Base-by-base conservation (phyloP, 306 rosid genomes). In the Acacia melanoxylon region DNA sequence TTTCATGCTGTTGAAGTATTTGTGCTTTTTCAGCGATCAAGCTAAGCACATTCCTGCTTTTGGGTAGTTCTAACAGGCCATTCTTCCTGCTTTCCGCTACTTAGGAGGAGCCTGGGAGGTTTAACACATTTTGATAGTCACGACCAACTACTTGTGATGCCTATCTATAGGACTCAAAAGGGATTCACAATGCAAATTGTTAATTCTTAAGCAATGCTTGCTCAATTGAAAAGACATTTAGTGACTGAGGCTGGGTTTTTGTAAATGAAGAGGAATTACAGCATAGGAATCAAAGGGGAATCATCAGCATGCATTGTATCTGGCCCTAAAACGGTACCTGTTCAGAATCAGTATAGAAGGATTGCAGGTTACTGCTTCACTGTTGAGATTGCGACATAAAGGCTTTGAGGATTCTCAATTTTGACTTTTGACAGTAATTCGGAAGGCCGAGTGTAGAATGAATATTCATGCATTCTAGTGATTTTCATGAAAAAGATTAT, bases 301-400 rank as follows among this genome's bases (percentile, higher is more conserved):
- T 12, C 20, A 62, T 5, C 4, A 9, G 68, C 68, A 62, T 27
- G 68, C 37, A 17, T 16, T 74, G 75, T 3, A 31, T 31, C 9
- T 51, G 76, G 20, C 58, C 25, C 22, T 40, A 37, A 37, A 37
- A 37, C 29, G 37, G n/a, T 12, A 44, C 44, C 54, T 56, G 72
- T 51, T 68, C 72, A 74, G 40, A 81, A 22, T 54, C 76, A 66
- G 9, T 16, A 49, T 24, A 37, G 48, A 41, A 68, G 71, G 24
- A 19, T 37, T 83, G 68, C 68, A 83, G 11, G 78, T 51, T 19
- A 31, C 44, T 72, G 8, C 65, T 83, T 63, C 51, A 49, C 51
- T 49, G 16, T 78, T 68, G 61, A 69, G 67, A 35, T 58, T 69
- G 72, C 44, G 71, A 20, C 12, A 48, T 13, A 54, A 77, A 58